phyloP scores from a whole-genome alignment of 345 rosid genomes.

The Acer saccharum region DNA sequence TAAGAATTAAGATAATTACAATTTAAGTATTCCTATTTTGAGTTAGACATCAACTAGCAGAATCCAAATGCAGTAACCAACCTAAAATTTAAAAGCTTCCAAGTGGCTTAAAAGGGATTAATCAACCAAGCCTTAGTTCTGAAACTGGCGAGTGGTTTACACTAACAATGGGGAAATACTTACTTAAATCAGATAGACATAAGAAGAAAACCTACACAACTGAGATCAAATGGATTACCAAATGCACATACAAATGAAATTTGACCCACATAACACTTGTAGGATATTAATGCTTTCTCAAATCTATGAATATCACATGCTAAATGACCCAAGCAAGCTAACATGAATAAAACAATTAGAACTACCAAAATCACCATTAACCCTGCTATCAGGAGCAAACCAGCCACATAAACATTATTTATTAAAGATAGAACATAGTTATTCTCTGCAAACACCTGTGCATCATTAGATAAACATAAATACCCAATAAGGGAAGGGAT shows the following conservation, averaged over 20 bases:
- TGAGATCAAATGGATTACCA: not conserved
- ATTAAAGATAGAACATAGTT: not conserved
- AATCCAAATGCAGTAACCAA: conserved; percentile 8
- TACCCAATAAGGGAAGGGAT: not conserved
- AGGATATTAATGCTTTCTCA: not conserved
- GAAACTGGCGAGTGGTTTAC: not conserved
- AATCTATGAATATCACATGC: not conserved
- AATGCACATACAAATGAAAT: not conserved
- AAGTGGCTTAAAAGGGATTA: not conserved
- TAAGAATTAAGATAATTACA: not conserved
- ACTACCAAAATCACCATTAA: not conserved
- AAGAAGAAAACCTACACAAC: not conserved
- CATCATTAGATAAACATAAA: not conserved
- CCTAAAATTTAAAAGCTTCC: not conserved
- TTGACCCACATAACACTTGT: not conserved
- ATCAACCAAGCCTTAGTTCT: not conserved
- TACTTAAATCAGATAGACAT: not conserved
- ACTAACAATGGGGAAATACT: not conserved
- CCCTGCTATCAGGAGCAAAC: too few relatives aligned
- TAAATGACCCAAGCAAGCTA: not conserved
- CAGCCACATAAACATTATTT: not conserved
- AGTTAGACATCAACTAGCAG: not conserved
- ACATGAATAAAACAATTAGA: not conserved
- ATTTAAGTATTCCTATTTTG: not conserved
- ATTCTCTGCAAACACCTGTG: not conserved